Base-by-base conservation (phyloP, 768 basidiomycete species). In the Dictyophora rubrovolvata region DNA sequence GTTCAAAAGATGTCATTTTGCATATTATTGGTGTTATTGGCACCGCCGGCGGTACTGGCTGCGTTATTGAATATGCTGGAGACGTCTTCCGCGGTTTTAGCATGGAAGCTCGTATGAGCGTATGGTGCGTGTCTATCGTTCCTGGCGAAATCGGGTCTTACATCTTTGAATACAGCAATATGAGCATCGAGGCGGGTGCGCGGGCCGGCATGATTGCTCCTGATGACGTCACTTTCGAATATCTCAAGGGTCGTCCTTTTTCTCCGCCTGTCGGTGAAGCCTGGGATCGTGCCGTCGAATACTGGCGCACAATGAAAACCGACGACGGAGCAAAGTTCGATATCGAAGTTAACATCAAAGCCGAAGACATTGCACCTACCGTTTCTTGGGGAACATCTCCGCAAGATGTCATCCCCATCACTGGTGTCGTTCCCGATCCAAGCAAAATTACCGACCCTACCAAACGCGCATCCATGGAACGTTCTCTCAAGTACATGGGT, bases 341-440 rank as follows among this genome's bases (percentile, higher is more conserved):
- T 68, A 76, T 84, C 64, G 86, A 89, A 67, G 76, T 94, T 62
- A 81, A 83, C 64, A 86, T 94, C 66, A 75, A 80, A 54, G 90
- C 89, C 8, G 84, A 84, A 57, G 88, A 93, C 63, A 93, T 94
- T 69, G 79, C 89, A 60, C 92, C 92, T 17, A 93, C 91, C 35
- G 81, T 93, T 62, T 91, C 91, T 33, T 94, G 92, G 92, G 92
- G 92, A 50, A 94, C 90, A 1, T 91, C 89, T n/a, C 92, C 92
- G 55, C 88, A 94, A 68, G 92, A 94, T 66, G 86, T 87, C 36
- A 84, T 86, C 54, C 76, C 88, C 20, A 93, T 94, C 69, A 88
- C 84, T 18, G 90, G 89, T 60, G 70, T 72, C 46, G 88, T 93
- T 28, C 92, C 92, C 12, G 82, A 89, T 66, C 92, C 91, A 2